Evolutionary conservation across 169 alveolate genomes (phyloP).

Genomic region (Fabrea salina): DNA sequence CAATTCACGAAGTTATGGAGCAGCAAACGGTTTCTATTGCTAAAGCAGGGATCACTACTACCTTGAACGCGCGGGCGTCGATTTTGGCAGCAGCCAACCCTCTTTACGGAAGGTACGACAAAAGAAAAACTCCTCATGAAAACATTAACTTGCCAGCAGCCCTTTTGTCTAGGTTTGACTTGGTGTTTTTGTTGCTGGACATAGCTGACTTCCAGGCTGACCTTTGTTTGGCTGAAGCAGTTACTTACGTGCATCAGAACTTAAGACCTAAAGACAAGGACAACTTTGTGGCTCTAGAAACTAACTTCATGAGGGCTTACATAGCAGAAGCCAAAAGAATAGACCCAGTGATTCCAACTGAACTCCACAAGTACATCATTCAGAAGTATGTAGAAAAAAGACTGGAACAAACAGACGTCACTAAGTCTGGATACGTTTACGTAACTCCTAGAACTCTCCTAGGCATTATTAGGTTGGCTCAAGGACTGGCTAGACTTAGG

Average conservation of each 20-base stretch:
- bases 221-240: slow-evolving; percentile 89
- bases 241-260: slow-evolving; percentile 87
- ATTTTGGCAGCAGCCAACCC: slow-evolving; percentile 99
- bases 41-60: slow-evolving; percentile 94
- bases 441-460: slow-evolving; percentile 97
- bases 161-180: slow-evolving; percentile 94
- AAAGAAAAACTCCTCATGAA: slow-evolving; percentile 87
- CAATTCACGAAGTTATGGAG: slow-evolving; percentile 98
- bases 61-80: slow-evolving; percentile 90
- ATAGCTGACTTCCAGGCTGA: slow-evolving; percentile 87
- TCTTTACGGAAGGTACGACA: slow-evolving; percentile 93
- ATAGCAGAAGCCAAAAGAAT: slow-evolving; percentile 87
- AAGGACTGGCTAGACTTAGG: slow-evolving; percentile 91
- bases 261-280: slow-evolving; percentile 55
- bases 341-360: slow-evolving; percentile 77
- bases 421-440: slow-evolving; percentile 86
- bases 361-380: slow-evolving; percentile 78
- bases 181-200: slow-evolving; percentile 86
- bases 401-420: slow-evolving; percentile 64
- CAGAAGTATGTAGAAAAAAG: slow-evolving; percentile 83
- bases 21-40: slow-evolving; percentile 98
- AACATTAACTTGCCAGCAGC: slow-evolving; percentile 98
- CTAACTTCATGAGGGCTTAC: slow-evolving; percentile 84
- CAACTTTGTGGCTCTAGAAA: slow-evolving; percentile 45
- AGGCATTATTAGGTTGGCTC: slow-evolving; percentile 92